Percentiles rank a stretch among this genome's conserved stretches.
These are phyloP conservation scores for Platismatia glauca DNA, from an alignment of 495 filamentous ascomycete species.

Conservation along the genomic window DNA sequence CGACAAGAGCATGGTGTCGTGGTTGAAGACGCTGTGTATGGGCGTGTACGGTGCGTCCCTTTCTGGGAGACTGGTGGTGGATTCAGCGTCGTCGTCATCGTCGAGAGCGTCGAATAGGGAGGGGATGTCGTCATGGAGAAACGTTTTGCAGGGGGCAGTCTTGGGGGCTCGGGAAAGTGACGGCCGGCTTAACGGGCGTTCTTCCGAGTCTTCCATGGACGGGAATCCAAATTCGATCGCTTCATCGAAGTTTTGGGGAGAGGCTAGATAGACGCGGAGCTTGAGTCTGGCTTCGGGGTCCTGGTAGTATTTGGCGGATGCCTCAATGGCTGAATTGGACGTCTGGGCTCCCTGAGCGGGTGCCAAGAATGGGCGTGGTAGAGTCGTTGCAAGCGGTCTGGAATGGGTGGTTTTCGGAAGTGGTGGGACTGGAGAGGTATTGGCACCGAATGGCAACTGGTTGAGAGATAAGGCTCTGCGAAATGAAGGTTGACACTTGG, in stretches of 20 bases:
- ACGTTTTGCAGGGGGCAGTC: conserved; percentile 28
- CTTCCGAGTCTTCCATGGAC: conserved; percentile 41
- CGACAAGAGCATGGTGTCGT: conserved; percentile 19
- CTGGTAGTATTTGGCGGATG: conserved; percentile 72
- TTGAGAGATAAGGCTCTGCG: conserved; percentile 41
- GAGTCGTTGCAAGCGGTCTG: conserved; percentile 16
- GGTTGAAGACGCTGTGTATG: conserved; percentile 21
- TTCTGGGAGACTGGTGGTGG: conserved; percentile 35
- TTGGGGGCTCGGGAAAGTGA: conserved; percentile 18
- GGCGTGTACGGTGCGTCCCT: conserved; percentile 32
- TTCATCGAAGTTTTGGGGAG: conserved; percentile 92
- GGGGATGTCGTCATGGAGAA: conserved; percentile 38
- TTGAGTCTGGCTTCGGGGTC: conserved; percentile 85
- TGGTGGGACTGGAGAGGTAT: conserved; percentile 18
- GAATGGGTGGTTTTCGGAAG: conserved; percentile 19
- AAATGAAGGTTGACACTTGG: conserved; percentile 33
- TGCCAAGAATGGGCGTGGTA: conserved; percentile 27
- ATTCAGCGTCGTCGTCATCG: conserved; percentile 39
- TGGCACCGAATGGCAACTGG: conserved; percentile 22
- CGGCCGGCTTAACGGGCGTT: conserved; percentile 19
- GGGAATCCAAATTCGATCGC: conserved; percentile 91
- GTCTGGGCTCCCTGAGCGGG: conserved; percentile 27
- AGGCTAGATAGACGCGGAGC: conserved; percentile 78
- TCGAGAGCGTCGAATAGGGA: conserved; percentile 26
- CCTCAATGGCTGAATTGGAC: conserved; percentile 55